A percentile compares a stretch with the other conserved stretches of the same genome.
phyloP scores from a whole-genome alignment of 257 asterid species.

The Rehmannia glutinosa region DNA sequence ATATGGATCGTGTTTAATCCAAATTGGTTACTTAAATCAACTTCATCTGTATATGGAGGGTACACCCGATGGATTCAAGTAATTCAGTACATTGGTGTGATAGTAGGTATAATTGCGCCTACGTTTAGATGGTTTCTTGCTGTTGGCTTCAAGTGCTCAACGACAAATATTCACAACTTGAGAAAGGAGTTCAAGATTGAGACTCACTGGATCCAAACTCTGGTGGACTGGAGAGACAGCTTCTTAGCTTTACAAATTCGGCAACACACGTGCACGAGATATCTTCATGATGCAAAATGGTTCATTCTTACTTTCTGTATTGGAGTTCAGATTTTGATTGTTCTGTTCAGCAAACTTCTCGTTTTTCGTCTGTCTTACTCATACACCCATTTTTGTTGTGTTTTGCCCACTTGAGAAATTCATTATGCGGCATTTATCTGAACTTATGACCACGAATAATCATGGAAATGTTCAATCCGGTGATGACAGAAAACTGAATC shows the following conservation, averaged over 20 bases:
- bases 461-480: not conserved
- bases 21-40: not conserved
- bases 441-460: not conserved
- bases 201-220: too few relatives aligned
- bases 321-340: slow-evolving; percentile 26
- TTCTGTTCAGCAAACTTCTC: slow-evolving; percentile 20
- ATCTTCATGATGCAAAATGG: too few relatives aligned
- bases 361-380: not conserved
- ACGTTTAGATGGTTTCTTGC: slow-evolving; percentile 27
- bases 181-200: slow-evolving; percentile 14
- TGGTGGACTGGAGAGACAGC: slow-evolving; percentile 40
- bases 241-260: slow-evolving; percentile 16
- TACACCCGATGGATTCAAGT: slow-evolving; percentile 24
- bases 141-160: slow-evolving; percentile 12
- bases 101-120: too few relatives aligned
- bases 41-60: slow-evolving; percentile 17
- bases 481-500: not conserved
- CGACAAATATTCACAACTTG: not conserved
- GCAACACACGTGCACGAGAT: slow-evolving; percentile 12
- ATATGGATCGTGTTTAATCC: not conserved
- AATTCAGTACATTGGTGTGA: slow-evolving; percentile 25
- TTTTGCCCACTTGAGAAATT: too few relatives aligned
- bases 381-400: not conserved
- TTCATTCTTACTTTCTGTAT: slow-evolving; percentile 20
- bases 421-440: too few relatives aligned